These are phyloP conservation scores for Candida freyschussii DNA, from an alignment of 1,139 yeast species.

Conservation along the genomic window DNA sequence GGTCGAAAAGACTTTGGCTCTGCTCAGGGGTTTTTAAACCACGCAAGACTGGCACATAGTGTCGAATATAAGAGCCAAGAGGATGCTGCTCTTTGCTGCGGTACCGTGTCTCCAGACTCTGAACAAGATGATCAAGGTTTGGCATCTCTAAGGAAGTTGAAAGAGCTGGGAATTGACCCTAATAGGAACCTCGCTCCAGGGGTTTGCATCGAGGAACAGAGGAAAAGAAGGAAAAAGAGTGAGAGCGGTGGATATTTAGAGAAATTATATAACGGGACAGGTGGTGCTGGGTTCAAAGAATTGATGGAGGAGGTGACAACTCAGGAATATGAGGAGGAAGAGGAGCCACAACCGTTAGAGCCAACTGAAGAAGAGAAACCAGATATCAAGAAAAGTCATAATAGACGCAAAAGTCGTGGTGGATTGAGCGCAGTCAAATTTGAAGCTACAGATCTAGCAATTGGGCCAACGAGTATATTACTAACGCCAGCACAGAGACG, in stretches of 20 bases:
- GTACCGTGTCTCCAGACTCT: slow-evolving; percentile 49
- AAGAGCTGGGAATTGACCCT: slow-evolving; percentile 33
- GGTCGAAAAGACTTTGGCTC: slow-evolving; percentile 66
- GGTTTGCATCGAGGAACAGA: slow-evolving; percentile 26
- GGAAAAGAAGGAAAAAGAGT: slow-evolving; percentile 13
- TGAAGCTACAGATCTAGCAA: slow-evolving; percentile 10
- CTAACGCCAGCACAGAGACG: slow-evolving; percentile 23
- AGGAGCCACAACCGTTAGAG: slow-evolving; percentile 6
- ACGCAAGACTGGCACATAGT: slow-evolving; percentile 70
- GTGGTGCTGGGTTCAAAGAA: slow-evolving; percentile 26
- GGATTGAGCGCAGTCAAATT: slow-evolving; percentile 24
- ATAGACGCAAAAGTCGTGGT: slow-evolving; percentile 25
- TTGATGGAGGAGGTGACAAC: slow-evolving; percentile 30
- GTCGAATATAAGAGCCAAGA: slow-evolving; percentile 70
- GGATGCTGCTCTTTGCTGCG: slow-evolving; percentile 69
- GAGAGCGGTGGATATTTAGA: slow-evolving; percentile 9
- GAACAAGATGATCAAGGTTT: slow-evolving; percentile 60
- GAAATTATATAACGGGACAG: slow-evolving; percentile 4
- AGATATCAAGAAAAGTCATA: slow-evolving; percentile 17
- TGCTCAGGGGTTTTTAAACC: slow-evolving; percentile 78
- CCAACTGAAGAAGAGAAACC: slow-evolving; percentile 6
- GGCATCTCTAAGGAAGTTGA: slow-evolving; percentile 40
- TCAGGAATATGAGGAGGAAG: slow-evolving; percentile 14
- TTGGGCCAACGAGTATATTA: too few relatives aligned
- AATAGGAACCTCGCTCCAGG: slow-evolving; percentile 30